Conservation (phyloP, 2,329 filamentous ascomycete genomes). For the Annulohypoxylon truncatum region DNA sequence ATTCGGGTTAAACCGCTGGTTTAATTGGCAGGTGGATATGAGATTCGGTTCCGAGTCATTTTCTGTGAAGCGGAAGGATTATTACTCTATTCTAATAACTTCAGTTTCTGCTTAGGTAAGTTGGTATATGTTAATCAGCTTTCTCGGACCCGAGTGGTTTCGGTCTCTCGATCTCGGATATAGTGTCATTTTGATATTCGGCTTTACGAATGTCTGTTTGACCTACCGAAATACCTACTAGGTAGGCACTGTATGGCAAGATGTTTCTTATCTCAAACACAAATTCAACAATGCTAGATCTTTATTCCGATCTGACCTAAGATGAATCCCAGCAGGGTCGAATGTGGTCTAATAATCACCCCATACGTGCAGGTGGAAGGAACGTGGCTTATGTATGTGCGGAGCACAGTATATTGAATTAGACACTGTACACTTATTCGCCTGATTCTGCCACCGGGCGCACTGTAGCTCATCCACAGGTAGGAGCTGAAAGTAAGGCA, state of each 20-base stretch:
- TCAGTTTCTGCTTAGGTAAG: too few relatives aligned
- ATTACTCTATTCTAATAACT: too few relatives aligned
- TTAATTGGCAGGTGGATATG: too few relatives aligned
- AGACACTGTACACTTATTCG: background rate
- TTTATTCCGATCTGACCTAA: constrained; percentile 13
- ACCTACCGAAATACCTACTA: background rate
- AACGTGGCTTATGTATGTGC: background rate
- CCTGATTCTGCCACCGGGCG: background rate
- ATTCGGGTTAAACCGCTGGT: too few relatives aligned
- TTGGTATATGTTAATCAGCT: too few relatives aligned
- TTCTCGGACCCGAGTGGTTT: background rate
- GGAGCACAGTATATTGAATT: background rate
- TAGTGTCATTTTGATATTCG: background rate
- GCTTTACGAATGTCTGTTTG: background rate
- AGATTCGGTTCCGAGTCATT: too few relatives aligned
- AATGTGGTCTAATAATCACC: background rate
- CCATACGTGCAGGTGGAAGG: background rate
- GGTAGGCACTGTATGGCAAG: background rate
- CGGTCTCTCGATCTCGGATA: background rate
- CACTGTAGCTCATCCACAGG: background rate
- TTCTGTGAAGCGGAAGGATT: too few relatives aligned
- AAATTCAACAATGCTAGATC: background rate
- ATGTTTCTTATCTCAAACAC: background rate
- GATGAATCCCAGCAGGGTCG: background rate
- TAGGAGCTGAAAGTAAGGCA: constrained; percentile 19